These are phyloP conservation scores for Hymenoscyphus scutula DNA, from an alignment of 2,329 filamentous ascomycete species.

Conservation along the genomic window DNA sequence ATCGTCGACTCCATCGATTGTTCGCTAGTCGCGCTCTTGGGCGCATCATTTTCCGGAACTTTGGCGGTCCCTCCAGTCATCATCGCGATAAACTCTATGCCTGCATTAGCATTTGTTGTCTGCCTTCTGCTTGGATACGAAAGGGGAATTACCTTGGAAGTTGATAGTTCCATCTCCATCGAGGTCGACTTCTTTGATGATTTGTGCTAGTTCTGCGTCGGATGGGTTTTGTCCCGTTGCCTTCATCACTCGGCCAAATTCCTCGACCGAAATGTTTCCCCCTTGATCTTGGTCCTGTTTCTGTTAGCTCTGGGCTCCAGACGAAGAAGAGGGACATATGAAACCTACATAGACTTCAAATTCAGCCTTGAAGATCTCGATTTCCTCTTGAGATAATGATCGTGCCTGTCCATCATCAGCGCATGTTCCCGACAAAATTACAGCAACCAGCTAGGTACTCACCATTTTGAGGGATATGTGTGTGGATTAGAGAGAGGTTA, in stretches of 20 bases:
- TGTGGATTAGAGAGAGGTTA: background rate
- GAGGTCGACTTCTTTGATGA: slow-evolving; percentile 41
- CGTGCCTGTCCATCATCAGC: slow-evolving; percentile 4
- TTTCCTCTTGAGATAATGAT: slow-evolving; percentile 24
- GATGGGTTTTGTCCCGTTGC: slow-evolving; percentile 35
- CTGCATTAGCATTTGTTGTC: background rate
- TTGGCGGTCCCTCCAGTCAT: slow-evolving; percentile 37
- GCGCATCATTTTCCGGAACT: background rate
- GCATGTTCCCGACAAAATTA: background rate
- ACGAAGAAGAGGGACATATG: too few species aligned
- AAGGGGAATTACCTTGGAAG: slow-evolving; percentile 38
- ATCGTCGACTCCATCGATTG: background rate
- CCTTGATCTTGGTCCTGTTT: slow-evolving; percentile 19
- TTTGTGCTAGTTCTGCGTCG: slow-evolving; percentile 39
- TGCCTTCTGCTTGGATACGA: slow-evolving; percentile 45
- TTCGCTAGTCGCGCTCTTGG: background rate
- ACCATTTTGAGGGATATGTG: background rate
- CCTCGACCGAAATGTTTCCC: slow-evolving; percentile 40
- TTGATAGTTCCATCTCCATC: slow-evolving; percentile 42
- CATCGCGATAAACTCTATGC: slow-evolving; percentile 42
- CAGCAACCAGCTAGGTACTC: background rate
- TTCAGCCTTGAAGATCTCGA: slow-evolving; percentile 27
- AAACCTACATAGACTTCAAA: slow-evolving; percentile 30
- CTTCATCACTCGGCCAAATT: slow-evolving; percentile 40
- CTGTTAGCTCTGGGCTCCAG: slow-evolving; percentile 16